Evolutionary conservation across 1,139 yeast species (phyloP), one percentile per base, ranked within the genome.

Genomic region (Candida tunisiensis): DNA sequence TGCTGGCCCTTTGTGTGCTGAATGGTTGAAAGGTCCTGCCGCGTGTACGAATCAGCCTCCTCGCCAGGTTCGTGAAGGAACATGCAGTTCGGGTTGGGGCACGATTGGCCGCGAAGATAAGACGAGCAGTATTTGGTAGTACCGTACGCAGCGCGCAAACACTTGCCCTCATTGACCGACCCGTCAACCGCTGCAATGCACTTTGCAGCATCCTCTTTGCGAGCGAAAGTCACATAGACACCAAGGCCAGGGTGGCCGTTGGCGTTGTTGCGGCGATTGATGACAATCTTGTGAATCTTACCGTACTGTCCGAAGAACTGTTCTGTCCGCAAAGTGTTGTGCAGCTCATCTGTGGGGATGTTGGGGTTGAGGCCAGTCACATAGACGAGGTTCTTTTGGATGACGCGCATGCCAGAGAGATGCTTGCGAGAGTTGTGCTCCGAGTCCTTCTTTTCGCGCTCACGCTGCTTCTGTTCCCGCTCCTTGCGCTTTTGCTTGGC

Each of bases 11-110:
- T 9, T 22, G 30, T 72, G 35, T 54, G 60, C 44, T 78, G 83
- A 47, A 79, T 78, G 10, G 92, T 78, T 9, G 85, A 74, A 47
- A 83, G 63, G 47, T 85, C 95, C 49, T 85, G 91, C 53, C 94
- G 73, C 19, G 94, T 80, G 53, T 82, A 88, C 6, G 93, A 75
- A 45, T 91, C 98, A 1, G 96, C 96, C 51, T 91, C 98, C 57
- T 91, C 99, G 34, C 99, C 98, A 3, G 98, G 98, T 52, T 91
- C 98, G 50, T 91, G 99, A 43, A 91, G 63, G 47, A 88, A 91
- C 98, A 91, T 91, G 63, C 99, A 91, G 49, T 83, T 83, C 34
- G 98, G 98, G 53, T 91, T 91, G 34, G 94, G 98, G 55, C 99
- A 91, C 13, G 92, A 74, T 49, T 82, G 93, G 22, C 95, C 95